phyloP scores from a whole-genome alignment of 2,329 filamentous ascomycete species.

The Xylariaceae sp. region DNA sequence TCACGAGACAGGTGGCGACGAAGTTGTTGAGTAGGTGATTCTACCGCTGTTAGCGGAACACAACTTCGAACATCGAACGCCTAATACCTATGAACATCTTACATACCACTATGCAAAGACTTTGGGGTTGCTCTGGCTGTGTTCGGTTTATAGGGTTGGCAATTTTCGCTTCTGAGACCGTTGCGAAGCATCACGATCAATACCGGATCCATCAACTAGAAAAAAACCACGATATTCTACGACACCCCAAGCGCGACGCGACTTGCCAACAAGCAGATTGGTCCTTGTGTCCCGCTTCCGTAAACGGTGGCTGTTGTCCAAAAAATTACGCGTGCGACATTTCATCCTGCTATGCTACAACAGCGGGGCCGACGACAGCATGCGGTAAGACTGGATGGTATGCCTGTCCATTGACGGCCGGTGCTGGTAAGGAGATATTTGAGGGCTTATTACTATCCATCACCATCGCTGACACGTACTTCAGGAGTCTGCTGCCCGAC shows the following conservation, averaged over 20 bases:
- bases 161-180: conserved; percentile 13
- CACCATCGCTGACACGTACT: conserved; percentile 1
- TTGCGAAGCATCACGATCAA: conserved; percentile 12
- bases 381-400: conserved; percentile 42
- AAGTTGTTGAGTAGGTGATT: conserved; percentile 5
- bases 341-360: conserved; percentile 51
- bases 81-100: background rate
- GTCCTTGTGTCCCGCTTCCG: conserved; percentile 29
- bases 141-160: conserved; percentile 22
- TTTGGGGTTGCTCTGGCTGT: conserved; percentile 17
- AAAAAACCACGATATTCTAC: conserved; percentile 29
- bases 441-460: background rate
- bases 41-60: background rate
- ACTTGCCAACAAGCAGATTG: conserved; percentile 27
- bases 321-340: conserved; percentile 51
- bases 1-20: conserved; percentile 1
- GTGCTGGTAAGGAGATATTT: conserved; percentile 25
- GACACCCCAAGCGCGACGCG: conserved; percentile 31
- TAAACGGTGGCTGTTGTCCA: conserved; percentile 51
- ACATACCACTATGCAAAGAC: conserved; percentile 24
- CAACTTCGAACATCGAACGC: background rate
- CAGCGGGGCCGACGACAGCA: conserved; percentile 45
- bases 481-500: conserved; percentile 50
- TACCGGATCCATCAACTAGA: conserved; percentile 31
- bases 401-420: conserved; percentile 44